Evolutionary conservation across 805 yeast genomes (phyloP), one percentile per base, ranked within the genome.

Genomic region (Suhomyces pyralidae): DNA sequence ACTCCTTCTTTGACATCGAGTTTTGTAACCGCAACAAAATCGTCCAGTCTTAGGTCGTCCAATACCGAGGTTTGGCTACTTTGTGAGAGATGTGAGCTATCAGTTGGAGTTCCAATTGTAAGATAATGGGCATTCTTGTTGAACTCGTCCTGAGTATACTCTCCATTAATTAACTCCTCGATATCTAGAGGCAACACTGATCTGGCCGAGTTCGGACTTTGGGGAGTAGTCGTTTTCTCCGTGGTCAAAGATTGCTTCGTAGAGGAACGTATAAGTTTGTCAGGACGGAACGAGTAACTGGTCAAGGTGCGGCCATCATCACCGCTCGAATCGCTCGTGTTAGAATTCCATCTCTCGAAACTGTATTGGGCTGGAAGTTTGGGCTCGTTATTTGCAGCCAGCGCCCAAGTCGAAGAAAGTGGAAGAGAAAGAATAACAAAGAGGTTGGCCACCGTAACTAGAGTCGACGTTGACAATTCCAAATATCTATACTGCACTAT

Each of bases 381-480:
- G 63, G 55, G 1, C 77, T 48, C 62, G 51, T 81, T 81, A 59
- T 85, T 84, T 1, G 86, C 77, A 2, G 90, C 74, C 3, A 85
- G 74, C 0, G 97, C 96, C 97, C 97, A 91, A 80, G 91, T 80
- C 0, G 96, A 82, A 0, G 96, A 83, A 47, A 92, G 68, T 0
- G 97, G 97, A 50, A 91, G 73, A 3, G 92, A 87, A 25, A 89
- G 63, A 0, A 87, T 86, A 17, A 87, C 84, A 5, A 90, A 59
- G 22, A 88, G 71, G 2, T 82, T 70, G 2, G 89, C 82, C 26
- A 88, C 62, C 3, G 85, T 77, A 15, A 22, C 79, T 65, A 58
- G 83, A 55, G 36, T 78, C 64, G 59, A 77, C 17, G 24, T 28
- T 14, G 22, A 22, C n/a, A 47, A 25, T 10, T 9, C 34, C 20